Evolutionary conservation across 768 basidiomycete species (phyloP).

Genomic region (Phanerodontia chrysosporium): DNA sequence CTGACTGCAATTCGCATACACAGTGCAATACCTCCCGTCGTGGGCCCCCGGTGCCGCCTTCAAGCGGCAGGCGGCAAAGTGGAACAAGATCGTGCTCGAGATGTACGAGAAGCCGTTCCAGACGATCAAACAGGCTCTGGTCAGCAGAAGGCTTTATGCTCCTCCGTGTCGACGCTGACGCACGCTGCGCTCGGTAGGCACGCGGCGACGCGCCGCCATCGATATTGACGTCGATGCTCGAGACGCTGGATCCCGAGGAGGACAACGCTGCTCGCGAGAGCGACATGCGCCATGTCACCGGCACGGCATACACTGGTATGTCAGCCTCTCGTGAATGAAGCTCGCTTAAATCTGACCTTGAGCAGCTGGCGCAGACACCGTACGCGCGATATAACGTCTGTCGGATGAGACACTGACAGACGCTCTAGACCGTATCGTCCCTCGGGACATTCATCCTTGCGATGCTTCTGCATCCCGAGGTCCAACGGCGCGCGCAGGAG

Average conservation of each 20-base stretch:
- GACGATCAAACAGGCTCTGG: constrained; percentile 12
- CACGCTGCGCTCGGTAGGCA: background rate
- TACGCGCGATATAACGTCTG: background rate
- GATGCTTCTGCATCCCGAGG: background rate
- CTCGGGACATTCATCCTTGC: background rate
- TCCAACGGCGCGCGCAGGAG: background rate
- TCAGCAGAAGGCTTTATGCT: background rate
- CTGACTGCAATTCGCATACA: background rate
- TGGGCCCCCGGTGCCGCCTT: constrained; percentile 21
- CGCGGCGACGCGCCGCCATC: background rate
- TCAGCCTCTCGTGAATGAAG: background rate
- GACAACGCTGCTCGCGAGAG: background rate
- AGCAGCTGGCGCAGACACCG: constrained; percentile 9
- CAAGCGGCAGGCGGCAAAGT: constrained; percentile 10
- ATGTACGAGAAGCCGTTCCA: constrained; percentile 13
- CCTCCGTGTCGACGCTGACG: background rate
- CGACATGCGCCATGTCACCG: constrained; percentile 4
- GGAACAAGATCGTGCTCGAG: background rate
- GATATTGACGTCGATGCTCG: background rate
- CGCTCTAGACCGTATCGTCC: constrained; percentile 4
- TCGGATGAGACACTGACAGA: too few relatives aligned
- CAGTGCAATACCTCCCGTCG: constrained; percentile 19
- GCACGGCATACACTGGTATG: constrained; percentile 10
- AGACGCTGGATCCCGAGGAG: constrained; percentile 35
- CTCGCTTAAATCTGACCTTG: background rate